These are phyloP conservation scores for Coemansia sp. DNA, from an alignment of 192 early-diverging fungal species.

Conservation along the genomic window DNA sequence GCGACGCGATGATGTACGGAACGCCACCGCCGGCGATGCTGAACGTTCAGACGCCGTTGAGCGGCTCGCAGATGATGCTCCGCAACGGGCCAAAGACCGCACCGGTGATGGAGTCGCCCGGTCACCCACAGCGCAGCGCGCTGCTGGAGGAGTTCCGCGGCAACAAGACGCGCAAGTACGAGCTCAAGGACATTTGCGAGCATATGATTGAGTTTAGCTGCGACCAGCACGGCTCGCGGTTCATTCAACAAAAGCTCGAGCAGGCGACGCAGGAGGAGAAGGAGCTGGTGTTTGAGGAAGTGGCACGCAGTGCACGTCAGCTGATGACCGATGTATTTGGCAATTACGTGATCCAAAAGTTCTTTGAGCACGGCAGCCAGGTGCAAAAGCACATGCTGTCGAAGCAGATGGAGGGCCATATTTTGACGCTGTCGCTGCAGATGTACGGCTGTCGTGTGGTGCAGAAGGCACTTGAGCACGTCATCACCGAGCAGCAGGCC, in stretches of 20 bases:
- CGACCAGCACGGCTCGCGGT: slow-evolving; percentile 98
- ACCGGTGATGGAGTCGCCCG: slow-evolving; percentile 45
- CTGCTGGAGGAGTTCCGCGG: slow-evolving; percentile 95
- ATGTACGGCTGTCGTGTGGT: slow-evolving; percentile 99
- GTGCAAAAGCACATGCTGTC: slow-evolving; percentile 91
- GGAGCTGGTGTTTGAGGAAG: slow-evolving; percentile 95
- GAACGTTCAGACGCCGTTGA: slow-evolving; percentile 18
- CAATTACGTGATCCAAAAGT: slow-evolving; percentile 99
- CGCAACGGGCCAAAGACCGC: slow-evolving; percentile 37
- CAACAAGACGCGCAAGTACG: slow-evolving; percentile 97
- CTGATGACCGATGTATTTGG: slow-evolving; percentile 99
- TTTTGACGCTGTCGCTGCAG: slow-evolving; percentile 89
- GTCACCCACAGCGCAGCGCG: slow-evolving; percentile 74
- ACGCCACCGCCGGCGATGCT: slow-evolving; percentile 47
- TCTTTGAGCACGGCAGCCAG: slow-evolving; percentile 98
- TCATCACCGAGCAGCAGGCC: slow-evolving; percentile 88
- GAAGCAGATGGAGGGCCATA: slow-evolving; percentile 95
- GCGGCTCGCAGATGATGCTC: slow-evolving; percentile 33
- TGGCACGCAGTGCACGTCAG: slow-evolving; percentile 84
- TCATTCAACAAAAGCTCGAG: slow-evolving; percentile 98
- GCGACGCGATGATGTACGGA: slow-evolving; percentile 44
- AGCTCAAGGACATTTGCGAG: slow-evolving; percentile 91
- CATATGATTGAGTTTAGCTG: slow-evolving; percentile 97
- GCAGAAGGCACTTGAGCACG: slow-evolving; percentile 97
- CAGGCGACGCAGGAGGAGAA: slow-evolving; percentile 90